Percentiles rank a stretch among this genome's conserved stretches.
Conservation (phyloP, 2,329 filamentous ascomycete species). For the Aspergillus puulaauensis region DNA sequence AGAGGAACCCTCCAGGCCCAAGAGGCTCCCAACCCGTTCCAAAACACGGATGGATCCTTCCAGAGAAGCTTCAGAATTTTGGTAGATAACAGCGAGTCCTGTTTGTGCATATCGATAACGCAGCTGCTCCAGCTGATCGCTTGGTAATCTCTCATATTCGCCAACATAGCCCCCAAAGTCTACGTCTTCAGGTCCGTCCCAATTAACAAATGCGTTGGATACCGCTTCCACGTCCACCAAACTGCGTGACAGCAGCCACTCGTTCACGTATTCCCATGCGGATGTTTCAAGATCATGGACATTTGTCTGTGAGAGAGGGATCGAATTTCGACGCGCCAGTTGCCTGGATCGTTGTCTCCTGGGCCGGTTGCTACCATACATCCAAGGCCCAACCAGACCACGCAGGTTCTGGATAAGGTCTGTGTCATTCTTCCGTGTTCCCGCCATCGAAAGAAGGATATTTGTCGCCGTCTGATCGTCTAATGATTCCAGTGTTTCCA, state of each 20-base stretch:
- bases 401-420: slow-evolving; percentile 55
- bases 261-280: slow-evolving; percentile 60
- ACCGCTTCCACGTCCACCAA: slow-evolving; percentile 50
- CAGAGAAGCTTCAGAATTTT: slow-evolving; percentile 49
- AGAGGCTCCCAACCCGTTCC: slow-evolving; percentile 50
- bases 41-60: slow-evolving; percentile 51
- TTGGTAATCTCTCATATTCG: slow-evolving; percentile 40
- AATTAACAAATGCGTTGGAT: slow-evolving; percentile 53
- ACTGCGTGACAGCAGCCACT: slow-evolving; percentile 58
- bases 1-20: slow-evolving; percentile 50
- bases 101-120: slow-evolving; percentile 56
- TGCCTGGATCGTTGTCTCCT: slow-evolving; percentile 54
- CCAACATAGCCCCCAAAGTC: slow-evolving; percentile 57
- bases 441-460: slow-evolving; percentile 50
- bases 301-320: slow-evolving; percentile 25
- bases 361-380: slow-evolving; percentile 56
- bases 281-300: slow-evolving; percentile 25
- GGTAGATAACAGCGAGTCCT: slow-evolving; percentile 60
- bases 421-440: slow-evolving; percentile 32
- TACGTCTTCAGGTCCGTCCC: slow-evolving; percentile 61
- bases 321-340: slow-evolving; percentile 24
- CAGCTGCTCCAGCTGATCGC: slow-evolving; percentile 44
- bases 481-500: slow-evolving; percentile 55
- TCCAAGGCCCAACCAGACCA: slow-evolving; percentile 62
- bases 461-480: slow-evolving; percentile 54